Percentiles rank a stretch among this genome's conserved stretches.
Conservation (phyloP, 2,329 filamentous ascomycete genomes). For the Xylaria hypoxylon region DNA sequence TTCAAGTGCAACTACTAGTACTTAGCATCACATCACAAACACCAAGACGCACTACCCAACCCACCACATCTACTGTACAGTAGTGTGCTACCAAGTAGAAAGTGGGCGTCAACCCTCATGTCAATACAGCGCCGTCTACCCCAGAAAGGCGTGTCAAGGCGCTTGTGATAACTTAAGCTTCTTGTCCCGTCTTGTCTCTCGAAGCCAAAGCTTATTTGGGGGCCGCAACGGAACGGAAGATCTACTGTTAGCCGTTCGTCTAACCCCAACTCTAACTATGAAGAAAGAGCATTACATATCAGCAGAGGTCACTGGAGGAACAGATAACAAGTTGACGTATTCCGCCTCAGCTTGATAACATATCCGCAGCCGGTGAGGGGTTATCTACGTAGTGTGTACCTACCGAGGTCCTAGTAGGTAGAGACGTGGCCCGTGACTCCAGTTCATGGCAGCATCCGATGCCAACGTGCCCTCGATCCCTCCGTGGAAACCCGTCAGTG, state of each 20-base stretch:
- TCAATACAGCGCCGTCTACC: slow-evolving; percentile 9
- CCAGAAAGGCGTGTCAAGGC: slow-evolving; percentile 26
- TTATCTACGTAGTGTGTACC: background rate
- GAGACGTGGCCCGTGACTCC: no score
- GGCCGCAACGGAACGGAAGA: slow-evolving; percentile 22
- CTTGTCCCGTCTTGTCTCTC: slow-evolving; percentile 25
- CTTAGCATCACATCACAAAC: slow-evolving; percentile 12
- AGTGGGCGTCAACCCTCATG: slow-evolving; percentile 16
- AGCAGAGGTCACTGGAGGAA: background rate
- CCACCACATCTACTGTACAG: background rate
- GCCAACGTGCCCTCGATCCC: background rate
- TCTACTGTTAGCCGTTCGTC: slow-evolving; percentile 10
- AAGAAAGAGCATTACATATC: background rate
- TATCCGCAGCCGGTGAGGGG: background rate
- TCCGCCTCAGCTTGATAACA: background rate
- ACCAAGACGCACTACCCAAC: slow-evolving; percentile 15
- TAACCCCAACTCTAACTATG: slow-evolving; percentile 1
- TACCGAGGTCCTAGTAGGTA: background rate
- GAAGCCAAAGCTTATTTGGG: slow-evolving; percentile 27
- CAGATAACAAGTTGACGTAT: background rate
- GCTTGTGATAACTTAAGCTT: slow-evolving; percentile 29
- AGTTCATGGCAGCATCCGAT: background rate
- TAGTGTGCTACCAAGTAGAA: slow-evolving; percentile 4
- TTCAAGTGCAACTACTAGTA: background rate
- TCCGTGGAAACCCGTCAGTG: background rate